Percentiles rank a stretch among this genome's conserved stretches.
phyloP scores from a whole-genome alignment of 139 green algal genomes.

The Micractinium conductrix region DNA sequence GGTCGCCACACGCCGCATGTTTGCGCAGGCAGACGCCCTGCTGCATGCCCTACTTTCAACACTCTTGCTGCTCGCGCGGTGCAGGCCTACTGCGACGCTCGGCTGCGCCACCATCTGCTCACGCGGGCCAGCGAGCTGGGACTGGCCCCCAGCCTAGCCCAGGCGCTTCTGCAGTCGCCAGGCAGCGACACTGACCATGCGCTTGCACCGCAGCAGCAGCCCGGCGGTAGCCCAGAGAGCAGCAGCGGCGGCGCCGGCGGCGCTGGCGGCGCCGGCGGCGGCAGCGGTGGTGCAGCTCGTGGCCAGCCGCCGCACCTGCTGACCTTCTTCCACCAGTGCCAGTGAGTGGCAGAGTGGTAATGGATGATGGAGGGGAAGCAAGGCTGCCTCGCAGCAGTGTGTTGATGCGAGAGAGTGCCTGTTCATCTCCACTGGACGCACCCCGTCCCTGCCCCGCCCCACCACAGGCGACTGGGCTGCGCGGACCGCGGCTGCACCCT shows the following conservation, averaged over 20 bases:
- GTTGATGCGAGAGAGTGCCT: not conserved
- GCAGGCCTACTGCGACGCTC: not conserved
- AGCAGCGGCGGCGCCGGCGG: not conserved
- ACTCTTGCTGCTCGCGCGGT: too few species aligned
- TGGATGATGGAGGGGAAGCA: not conserved
- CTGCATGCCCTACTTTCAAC: too few species aligned
- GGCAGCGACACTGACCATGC: not conserved
- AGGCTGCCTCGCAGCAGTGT: not conserved
- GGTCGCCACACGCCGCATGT: too few species aligned
- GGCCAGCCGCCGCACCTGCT: not conserved
- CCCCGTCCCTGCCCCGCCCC: not conserved
- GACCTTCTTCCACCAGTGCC: slow-evolving; percentile 2
- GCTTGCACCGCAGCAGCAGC: not conserved
- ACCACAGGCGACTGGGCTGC: slow-evolving; percentile 8
- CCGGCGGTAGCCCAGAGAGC: not conserved
- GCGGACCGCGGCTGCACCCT: not conserved
- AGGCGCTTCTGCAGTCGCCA: not conserved
- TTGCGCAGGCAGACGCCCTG: too few species aligned
- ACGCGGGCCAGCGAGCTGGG: not conserved
- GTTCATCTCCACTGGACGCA: too few species aligned
- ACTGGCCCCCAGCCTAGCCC: not conserved
- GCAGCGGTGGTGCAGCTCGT: not conserved
- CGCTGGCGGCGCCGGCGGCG: not conserved
- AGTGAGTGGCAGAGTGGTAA: not conserved
- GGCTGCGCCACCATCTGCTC: not conserved